phyloP scores from a whole-genome alignment of 495 filamentous ascomycete species.

The Penicillium roqueforti region DNA sequence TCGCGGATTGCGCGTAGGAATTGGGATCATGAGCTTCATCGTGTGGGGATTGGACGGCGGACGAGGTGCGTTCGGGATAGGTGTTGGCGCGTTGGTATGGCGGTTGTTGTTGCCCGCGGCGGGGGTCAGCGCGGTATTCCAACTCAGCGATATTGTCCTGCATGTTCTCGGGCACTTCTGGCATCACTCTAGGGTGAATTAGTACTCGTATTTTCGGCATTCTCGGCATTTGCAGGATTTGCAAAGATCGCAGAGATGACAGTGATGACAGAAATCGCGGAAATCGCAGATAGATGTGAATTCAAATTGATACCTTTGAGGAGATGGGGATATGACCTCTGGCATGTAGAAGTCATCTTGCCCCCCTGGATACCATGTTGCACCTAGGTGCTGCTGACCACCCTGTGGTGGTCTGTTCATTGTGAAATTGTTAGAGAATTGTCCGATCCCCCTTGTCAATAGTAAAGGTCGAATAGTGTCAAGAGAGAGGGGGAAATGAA shows the following conservation, averaged over 20 bases:
- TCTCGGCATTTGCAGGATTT: neutral
- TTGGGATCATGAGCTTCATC: conserved; percentile 29
- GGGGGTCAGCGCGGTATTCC: conserved; percentile 67
- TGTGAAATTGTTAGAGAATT: conserved; percentile 1
- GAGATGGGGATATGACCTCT: conserved; percentile 74
- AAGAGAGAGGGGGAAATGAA: neutral
- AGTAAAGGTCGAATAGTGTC: neutral
- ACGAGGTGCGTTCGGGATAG: conserved; percentile 42
- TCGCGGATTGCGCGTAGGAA: conserved; percentile 40
- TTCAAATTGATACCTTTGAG: conserved; percentile 71
- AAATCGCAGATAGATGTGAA: neutral
- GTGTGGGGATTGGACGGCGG: conserved; percentile 31
- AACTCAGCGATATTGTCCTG: conserved; percentile 85
- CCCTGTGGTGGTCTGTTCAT: conserved; percentile 44
- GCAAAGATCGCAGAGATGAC: too few relatives aligned
- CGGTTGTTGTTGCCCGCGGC: conserved; percentile 35
- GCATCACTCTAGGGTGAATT: conserved; percentile 56
- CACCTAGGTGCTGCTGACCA: conserved; percentile 57
- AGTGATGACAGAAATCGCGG: too few relatives aligned
- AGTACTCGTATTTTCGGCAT: conserved; percentile 27
- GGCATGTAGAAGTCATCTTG: conserved; percentile 84
- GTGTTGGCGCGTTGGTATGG: conserved; percentile 30
- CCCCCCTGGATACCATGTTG: conserved; percentile 87
- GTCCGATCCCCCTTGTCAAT: too few relatives aligned
- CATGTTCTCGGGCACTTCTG: conserved; percentile 80